Percentiles rank a stretch among this genome's conserved stretches.
These are phyloP conservation scores for Aspergillus flavus DNA, from an alignment of 2,329 filamentous ascomycete species.

Conservation along the genomic window DNA sequence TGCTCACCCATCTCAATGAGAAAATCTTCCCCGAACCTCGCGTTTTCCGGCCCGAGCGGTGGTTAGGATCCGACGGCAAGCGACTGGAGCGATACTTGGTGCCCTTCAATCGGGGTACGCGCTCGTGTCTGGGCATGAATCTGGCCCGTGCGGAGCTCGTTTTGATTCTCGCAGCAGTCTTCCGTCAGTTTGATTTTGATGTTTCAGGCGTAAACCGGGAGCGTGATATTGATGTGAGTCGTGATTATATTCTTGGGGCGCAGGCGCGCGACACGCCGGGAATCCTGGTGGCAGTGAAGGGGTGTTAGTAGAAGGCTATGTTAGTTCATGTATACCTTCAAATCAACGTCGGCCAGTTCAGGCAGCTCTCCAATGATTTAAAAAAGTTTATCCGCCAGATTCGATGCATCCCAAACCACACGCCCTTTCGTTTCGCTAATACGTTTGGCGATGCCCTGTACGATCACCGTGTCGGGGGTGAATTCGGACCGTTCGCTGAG, in stretches of 20 bases:
- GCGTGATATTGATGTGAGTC: constrained; percentile 4
- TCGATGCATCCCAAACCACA: too few species aligned
- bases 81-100: constrained; percentile 5
- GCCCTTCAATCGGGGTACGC: constrained; percentile 4
- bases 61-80: neutral
- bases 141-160: constrained; percentile 11
- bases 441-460: too few species aligned
- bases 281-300: neutral
- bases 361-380: too few species aligned
- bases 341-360: too few species aligned
- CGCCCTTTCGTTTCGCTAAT: too few species aligned
- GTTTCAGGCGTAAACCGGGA: neutral
- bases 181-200: constrained; percentile 9
- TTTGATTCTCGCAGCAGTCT: constrained; percentile 11
- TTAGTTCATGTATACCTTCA: neutral
- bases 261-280: constrained; percentile 2
- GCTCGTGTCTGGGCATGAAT: constrained; percentile 11
- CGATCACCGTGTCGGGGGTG: too few species aligned
- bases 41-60: constrained; percentile 4
- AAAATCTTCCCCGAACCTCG: neutral
- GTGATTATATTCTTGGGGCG: constrained; percentile 8
- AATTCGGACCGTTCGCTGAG: too few species aligned
- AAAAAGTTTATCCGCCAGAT: too few species aligned
- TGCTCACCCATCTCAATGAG: neutral
- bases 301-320: neutral